Conservation (phyloP, 2,329 filamentous ascomycete species). For the Sclerotiophoma versabilis region DNA sequence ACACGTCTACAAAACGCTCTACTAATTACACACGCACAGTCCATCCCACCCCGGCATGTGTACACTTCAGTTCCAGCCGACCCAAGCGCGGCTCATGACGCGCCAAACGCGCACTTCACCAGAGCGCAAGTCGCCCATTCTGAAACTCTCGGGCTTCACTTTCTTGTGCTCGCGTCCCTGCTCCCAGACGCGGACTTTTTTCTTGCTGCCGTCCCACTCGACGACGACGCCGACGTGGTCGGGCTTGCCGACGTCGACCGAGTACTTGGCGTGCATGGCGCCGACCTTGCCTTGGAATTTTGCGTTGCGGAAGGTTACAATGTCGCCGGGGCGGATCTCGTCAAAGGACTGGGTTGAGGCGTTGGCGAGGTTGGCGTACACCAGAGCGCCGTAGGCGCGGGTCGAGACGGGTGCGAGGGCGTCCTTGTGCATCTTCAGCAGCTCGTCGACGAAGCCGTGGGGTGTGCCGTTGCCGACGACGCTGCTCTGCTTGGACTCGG, state of each 20-base stretch:
- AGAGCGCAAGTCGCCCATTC: conserved; percentile 87
- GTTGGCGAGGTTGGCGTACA: conserved; percentile 95
- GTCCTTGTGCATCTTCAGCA: conserved; percentile 75
- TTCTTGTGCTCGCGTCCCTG: conserved; percentile 94
- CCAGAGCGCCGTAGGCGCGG: conserved; percentile 86
- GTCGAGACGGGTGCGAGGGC: conserved; percentile 86
- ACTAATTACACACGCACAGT: too few relatives aligned
- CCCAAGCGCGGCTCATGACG: conserved; percentile 89
- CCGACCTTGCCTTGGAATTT: conserved; percentile 96
- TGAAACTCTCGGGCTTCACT: conserved; percentile 92
- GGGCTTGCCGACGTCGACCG: conserved; percentile 82
- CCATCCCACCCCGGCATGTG: too few relatives aligned
- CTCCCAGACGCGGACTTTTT: conserved; percentile 95
- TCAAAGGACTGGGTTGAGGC: conserved; percentile 89
- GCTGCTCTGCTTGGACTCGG: conserved; percentile 75
- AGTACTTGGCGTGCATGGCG: conserved; percentile 94
- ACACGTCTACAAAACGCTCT: too few relatives aligned
- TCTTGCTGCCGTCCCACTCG: conserved; percentile 98
- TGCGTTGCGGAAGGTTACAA: conserved; percentile 90
- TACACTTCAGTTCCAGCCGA: conserved; percentile 72
- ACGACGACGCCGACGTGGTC: conserved; percentile 89
- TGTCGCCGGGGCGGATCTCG: conserved; percentile 91
- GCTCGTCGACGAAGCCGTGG: conserved; percentile 76
- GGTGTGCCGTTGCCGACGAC: conserved; percentile 86
- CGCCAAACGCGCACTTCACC: conserved; percentile 98